These are phyloP conservation scores for Elongisporangium undulatum DNA, from an alignment of 352 stramenopile genomes.

Conservation along the genomic window DNA sequence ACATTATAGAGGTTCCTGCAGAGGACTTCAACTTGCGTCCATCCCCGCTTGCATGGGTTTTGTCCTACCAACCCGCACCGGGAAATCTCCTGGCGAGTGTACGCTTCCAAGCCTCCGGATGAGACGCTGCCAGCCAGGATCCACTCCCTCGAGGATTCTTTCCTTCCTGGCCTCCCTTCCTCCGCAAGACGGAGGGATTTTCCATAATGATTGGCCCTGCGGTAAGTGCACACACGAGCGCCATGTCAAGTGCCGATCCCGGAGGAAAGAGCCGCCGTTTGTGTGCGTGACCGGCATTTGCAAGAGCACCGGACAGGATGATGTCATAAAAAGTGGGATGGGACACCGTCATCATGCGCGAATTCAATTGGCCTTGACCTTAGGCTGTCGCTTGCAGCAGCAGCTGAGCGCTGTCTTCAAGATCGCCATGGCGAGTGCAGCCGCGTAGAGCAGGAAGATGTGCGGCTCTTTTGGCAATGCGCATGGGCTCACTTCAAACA, in stretches of 20 bases:
- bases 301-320: background rate
- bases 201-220: background rate
- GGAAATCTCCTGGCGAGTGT: background rate
- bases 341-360: background rate
- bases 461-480: slow-evolving; percentile 27
- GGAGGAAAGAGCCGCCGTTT: background rate
- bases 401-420: slow-evolving; percentile 10
- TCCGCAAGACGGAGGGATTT: background rate
- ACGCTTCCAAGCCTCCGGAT: background rate
- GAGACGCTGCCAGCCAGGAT: background rate
- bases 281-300: background rate
- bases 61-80: background rate
- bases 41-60: background rate
- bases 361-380: background rate
- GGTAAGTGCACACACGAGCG: background rate
- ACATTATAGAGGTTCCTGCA: background rate
- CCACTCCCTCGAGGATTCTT: no score
- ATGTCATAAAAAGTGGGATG: background rate
- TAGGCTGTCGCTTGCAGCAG: background rate
- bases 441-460: slow-evolving; percentile 32
- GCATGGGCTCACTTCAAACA: slow-evolving; percentile 19
- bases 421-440: slow-evolving; percentile 9
- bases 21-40: background rate
- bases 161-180: no score
- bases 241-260: background rate